Conservation (phyloP, 1,284 basidiomycete genomes). For the Pascua guehoae region DNA sequence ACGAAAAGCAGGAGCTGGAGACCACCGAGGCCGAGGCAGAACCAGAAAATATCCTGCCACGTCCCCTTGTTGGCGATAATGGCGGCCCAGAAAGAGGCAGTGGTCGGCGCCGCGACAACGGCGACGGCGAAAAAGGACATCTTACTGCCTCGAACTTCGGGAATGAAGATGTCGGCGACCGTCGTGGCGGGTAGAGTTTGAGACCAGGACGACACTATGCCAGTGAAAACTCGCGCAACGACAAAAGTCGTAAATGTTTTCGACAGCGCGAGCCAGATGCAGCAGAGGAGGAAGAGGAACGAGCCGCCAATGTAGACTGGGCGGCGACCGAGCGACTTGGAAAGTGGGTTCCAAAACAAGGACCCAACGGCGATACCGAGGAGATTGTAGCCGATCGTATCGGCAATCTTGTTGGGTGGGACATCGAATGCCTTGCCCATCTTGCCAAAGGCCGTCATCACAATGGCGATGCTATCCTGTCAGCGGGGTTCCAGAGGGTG, state of each 20-base stretch:
- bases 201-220: slow-evolving; percentile 22
- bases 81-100: slow-evolving; percentile 41
- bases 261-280: slow-evolving; percentile 39
- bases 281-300: slow-evolving; percentile 40
- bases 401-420: slow-evolving; percentile 33
- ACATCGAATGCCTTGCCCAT: slow-evolving; percentile 8
- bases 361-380: slow-evolving; percentile 46
- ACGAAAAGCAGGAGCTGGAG: slow-evolving; percentile 15
- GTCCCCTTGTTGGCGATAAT: slow-evolving; percentile 29
- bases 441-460: slow-evolving; percentile 13
- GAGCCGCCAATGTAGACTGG: slow-evolving; percentile 43
- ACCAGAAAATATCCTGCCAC: slow-evolving; percentile 40
- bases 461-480: slow-evolving; percentile 11
- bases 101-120: slow-evolving; percentile 34
- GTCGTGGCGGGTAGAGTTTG: slow-evolving; percentile 34
- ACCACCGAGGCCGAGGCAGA: slow-evolving; percentile 33
- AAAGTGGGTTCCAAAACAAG: slow-evolving; percentile 36
- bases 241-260: slow-evolving; percentile 22
- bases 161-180: slow-evolving; percentile 32
- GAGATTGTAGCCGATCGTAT: slow-evolving; percentile 45
- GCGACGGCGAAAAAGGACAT: slow-evolving; percentile 35
- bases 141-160: slow-evolving; percentile 40
- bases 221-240: slow-evolving; percentile 28
- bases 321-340: slow-evolving; percentile 36
- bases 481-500: too few species aligned